Base-by-base conservation (phyloP, 495 filamentous ascomycete genomes). In the Diplogelasinospora grovesii region DNA sequence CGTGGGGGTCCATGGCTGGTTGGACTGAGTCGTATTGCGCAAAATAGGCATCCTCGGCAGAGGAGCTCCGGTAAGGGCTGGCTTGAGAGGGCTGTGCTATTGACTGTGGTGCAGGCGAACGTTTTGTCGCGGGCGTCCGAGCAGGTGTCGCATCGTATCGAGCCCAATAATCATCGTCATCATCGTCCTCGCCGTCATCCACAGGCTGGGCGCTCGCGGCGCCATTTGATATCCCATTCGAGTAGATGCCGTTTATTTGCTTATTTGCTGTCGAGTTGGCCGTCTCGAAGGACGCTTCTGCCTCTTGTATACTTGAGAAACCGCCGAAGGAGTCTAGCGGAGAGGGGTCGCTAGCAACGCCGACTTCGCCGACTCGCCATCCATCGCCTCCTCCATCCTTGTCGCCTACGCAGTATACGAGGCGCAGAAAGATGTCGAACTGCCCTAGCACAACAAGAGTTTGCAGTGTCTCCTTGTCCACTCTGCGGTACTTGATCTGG, bases 121-220 rank as follows among this genome's bases (percentile, higher is more conserved):
- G 65, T 40, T 84, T 81, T 0, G 65, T 60, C 1, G 78, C 78
- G 5, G 90, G 90, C 14, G 88, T 90, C 23, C 78, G 71, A 6
- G 77, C 77, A 1, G 86, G 85, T 8, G 87, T 92, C 7, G 80
- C 77, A 67, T 96, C 92, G 57, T 98, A 98, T 46, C 82, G 81
- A 21, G 81, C 86, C 92, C 92, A 98, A 61, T 97, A 98, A 50
- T 80, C 85, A 46, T 89, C 89, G 43, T 95, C 89, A 21, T 93
- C 86, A 13, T 86, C 82, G 0, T 83, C 82, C 0, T 74, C 72
- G 2, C 68, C 57, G 8, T 70, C 61, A 0, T 53, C 41, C 9
- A 40, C 41, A 15, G 39, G 27, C 18, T 30, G 41, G 39, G 15
- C 39, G 22, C n/a, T 42, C 10, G 43, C 30, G 8, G 43, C 26